Base-by-base conservation (phyloP, 1,284 basidiomycete genomes). In the Psilocybe mexicana region DNA sequence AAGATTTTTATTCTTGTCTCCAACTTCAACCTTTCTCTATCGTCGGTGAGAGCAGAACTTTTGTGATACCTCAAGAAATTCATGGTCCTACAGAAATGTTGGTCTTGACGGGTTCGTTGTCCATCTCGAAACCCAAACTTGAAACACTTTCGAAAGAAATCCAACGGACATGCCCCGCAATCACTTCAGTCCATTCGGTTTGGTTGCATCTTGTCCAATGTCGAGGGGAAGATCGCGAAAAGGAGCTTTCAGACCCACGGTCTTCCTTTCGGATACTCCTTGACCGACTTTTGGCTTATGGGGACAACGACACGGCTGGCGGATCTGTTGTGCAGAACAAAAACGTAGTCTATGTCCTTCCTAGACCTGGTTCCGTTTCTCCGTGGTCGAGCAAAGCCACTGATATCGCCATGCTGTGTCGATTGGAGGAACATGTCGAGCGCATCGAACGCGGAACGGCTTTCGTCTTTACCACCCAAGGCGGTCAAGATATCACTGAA, bases 331-430 rank as follows among this genome's bases (percentile, higher is more conserved):
- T 26, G 18, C 5, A 69, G 18, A 66, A 70, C 43, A 65, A 69
- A 43, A 84, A 85, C 50, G 74, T 87, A 6, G 74, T 87, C 30
- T 96, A 86, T 70, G 84, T 96, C 40, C 75, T 91, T 7, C 94
- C 94, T n/a, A 78, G 94, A 60, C 80, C 61, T 70, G 78, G 78
- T 12, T 79, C 96, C 0, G 72, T 80, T 24, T 79, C 79, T 3
- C 77, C 79, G 0, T 98, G 96, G 96, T 97, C 95, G 6, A 95
- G 92, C 76, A 98, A 98, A 75, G 96, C 96, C 2, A 97, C 96
- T 1, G 95, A 98, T 70, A 98, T 98, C 60, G 85, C 94, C n/a
- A 76, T 78, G 24, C 86, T 96, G 61, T 98, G 96, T 75, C 89
- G 87, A 51, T 84, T 98, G 6, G 84, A 79, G 7, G 70, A 76